Conservation (phyloP, 129 eudicot genomes). For the Silybum marianum region DNA sequence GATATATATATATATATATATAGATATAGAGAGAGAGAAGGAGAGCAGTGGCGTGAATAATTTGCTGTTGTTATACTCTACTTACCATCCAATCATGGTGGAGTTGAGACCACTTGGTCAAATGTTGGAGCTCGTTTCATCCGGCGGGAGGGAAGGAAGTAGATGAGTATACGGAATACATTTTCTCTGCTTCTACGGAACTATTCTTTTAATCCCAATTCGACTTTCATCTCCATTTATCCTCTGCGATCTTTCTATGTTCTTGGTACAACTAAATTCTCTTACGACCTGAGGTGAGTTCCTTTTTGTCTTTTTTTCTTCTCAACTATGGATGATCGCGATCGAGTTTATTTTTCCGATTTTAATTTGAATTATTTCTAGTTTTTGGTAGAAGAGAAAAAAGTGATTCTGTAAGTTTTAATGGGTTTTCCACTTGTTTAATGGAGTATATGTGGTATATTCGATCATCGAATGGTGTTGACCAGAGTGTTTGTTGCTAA, state of each 20-base stretch:
- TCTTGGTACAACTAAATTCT: neutral
- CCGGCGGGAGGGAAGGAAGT: conserved; percentile 78
- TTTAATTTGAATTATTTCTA: neutral
- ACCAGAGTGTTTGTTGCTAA: neutral
- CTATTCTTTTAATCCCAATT: conserved; percentile 25
- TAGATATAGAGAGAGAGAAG: neutral
- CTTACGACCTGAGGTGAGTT: conserved; percentile 18
- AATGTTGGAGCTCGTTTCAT: conserved; percentile 18
- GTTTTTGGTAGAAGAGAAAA: neutral
- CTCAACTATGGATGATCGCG: neutral
- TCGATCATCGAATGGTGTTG: conserved; percentile 11
- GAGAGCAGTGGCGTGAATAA: conserved; percentile 26
- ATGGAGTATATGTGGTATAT: neutral
- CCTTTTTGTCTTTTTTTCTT: neutral
- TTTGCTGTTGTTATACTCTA: conserved; percentile 21
- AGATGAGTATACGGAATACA: conserved; percentile 71
- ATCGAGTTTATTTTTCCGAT: neutral
- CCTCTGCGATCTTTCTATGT: neutral
- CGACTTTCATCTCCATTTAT: neutral
- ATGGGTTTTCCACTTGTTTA: neutral
- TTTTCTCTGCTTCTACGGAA: conserved; percentile 67
- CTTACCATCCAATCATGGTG: conserved; percentile 47
- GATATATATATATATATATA: conserved; percentile 12
- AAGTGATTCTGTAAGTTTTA: conserved; percentile 13
- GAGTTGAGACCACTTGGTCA: neutral